Evolutionary conservation across 768 basidiomycete genomes (phyloP).

Genomic region (Mycena polygramma): DNA sequence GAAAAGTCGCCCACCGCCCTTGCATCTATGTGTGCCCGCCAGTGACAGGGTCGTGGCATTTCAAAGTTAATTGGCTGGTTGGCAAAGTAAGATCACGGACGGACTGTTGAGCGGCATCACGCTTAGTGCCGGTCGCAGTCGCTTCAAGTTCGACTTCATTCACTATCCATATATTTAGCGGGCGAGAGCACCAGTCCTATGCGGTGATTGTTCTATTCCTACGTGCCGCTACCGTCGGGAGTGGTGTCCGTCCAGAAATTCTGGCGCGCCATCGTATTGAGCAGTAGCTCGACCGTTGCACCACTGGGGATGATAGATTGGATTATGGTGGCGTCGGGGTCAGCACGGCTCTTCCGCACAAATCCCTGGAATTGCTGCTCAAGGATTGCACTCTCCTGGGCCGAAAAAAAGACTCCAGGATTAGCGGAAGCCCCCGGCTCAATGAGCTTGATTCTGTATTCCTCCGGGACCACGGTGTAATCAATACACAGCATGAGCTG

Average conservation of each 20-base stretch:
- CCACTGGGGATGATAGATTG: conserved; percentile 51
- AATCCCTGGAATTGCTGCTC: conserved; percentile 50
- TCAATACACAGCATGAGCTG: conserved; percentile 50
- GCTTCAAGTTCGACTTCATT: too few species aligned
- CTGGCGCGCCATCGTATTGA: conserved; percentile 45
- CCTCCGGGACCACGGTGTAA: conserved; percentile 45
- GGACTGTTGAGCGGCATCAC: too few species aligned
- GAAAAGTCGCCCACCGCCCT: too few species aligned
- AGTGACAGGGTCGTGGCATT: too few species aligned
- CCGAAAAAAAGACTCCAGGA: conserved; percentile 39
- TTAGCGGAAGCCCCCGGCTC: conserved; percentile 25
- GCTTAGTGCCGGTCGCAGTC: too few species aligned
- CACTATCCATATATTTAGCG: too few species aligned
- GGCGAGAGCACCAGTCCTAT: too few species aligned
- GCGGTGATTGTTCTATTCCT: not conserved
- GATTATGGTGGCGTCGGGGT: conserved; percentile 45
- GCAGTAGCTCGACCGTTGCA: conserved; percentile 43
- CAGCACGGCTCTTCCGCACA: conserved; percentile 45
- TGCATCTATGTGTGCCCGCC: too few species aligned
- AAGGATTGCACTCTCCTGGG: not conserved
- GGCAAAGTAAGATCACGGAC: too few species aligned
- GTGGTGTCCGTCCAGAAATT: conserved; percentile 44
- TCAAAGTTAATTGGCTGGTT: too few species aligned
- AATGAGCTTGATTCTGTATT: conserved; percentile 41
- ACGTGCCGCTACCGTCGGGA: not conserved